A percentile compares a stretch with the other conserved stretches of the same genome.
phyloP scores from a whole-genome alignment of 73 alveolate species.

The Paramecium tetraurelia region DNA sequence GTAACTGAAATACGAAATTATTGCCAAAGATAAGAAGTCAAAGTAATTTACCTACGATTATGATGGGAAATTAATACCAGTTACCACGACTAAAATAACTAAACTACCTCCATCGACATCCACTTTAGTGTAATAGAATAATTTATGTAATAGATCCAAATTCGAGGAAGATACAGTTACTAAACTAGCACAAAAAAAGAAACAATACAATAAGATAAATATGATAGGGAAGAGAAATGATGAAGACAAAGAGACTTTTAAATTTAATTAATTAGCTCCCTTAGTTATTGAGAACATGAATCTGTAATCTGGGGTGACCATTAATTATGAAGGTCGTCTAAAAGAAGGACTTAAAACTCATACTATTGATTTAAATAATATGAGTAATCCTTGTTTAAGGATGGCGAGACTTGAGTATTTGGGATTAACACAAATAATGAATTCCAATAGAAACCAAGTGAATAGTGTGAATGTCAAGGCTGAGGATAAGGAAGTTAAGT shows the following conservation, averaged over 20 bases:
- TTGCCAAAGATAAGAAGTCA: slow-evolving; percentile 7
- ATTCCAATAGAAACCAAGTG: background rate
- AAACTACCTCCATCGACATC: background rate
- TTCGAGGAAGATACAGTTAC: background rate
- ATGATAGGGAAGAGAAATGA: background rate
- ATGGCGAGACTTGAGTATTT: slow-evolving; percentile 37
- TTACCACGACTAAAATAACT: background rate
- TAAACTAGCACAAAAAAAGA: background rate
- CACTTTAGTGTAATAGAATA: background rate
- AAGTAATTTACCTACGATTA: slow-evolving; percentile 10
- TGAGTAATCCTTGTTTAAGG: background rate
- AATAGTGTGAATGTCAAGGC: background rate
- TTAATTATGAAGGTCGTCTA: background rate
- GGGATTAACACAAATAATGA: background rate
- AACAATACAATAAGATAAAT: background rate
- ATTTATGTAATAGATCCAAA: background rate
- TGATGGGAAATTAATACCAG: slow-evolving; percentile 19
- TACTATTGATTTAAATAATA: background rate
- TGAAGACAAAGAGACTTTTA: background rate
- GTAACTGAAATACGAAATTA: background rate
- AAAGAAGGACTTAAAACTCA: background rate
- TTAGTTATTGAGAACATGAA: slow-evolving; percentile 8
- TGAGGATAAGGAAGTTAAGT: background rate
- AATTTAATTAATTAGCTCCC: background rate
- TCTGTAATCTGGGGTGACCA: background rate